A percentile compares a stretch with the other conserved stretches of the same genome.
Conservation (phyloP, 2,329 filamentous ascomycete genomes). For the Fusarium pseudoanthophilum region DNA sequence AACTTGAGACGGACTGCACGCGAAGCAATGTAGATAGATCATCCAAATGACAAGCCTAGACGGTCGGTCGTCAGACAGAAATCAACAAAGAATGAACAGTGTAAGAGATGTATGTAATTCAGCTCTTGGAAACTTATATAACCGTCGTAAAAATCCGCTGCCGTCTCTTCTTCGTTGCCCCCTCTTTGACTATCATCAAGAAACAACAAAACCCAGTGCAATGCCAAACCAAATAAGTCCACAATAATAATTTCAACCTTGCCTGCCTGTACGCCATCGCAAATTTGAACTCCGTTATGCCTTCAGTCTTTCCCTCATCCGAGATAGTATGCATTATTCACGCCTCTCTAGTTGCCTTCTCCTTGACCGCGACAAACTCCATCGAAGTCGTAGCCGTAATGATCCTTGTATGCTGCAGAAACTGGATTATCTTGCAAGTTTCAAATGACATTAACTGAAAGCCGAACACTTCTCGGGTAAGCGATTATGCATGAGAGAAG, state of each 20-base stretch:
- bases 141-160: constrained; percentile 36
- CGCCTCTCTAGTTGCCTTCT: constrained; percentile 12
- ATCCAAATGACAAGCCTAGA: neutral
- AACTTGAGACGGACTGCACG: neutral
- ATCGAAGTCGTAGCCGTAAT: constrained; percentile 25
- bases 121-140: constrained; percentile 40
- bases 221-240: constrained; percentile 37
- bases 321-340: constrained; percentile 19
- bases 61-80: neutral
- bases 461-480: constrained; percentile 21
- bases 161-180: constrained; percentile 22
- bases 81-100: constrained; percentile 10
- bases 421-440: constrained; percentile 19
- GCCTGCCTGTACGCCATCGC: constrained; percentile 40
- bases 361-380: constrained; percentile 25
- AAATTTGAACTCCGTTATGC: constrained; percentile 34
- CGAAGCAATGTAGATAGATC: neutral
- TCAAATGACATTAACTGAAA: constrained; percentile 26
- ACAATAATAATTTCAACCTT: constrained; percentile 33
- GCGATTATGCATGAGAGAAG: constrained; percentile 35
- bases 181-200: constrained; percentile 24
- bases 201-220: constrained; percentile 25
- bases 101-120: constrained; percentile 34
- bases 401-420: constrained; percentile 20
- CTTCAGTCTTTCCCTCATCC: constrained; percentile 17